Evolutionary conservation across 2,329 filamentous ascomycete species (phyloP).

Genomic region (Penicillium sp.): DNA sequence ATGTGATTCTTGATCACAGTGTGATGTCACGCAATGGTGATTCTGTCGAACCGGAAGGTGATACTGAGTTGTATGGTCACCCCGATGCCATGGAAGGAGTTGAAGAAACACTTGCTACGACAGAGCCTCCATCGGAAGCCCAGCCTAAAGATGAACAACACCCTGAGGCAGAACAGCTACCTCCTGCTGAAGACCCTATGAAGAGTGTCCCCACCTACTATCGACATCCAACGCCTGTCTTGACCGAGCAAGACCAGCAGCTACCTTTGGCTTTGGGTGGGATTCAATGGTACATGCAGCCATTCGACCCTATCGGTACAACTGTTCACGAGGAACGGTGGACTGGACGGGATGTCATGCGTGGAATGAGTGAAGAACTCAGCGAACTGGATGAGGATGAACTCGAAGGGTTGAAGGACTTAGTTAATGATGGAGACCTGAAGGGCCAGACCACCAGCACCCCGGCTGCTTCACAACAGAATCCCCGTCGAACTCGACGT

Average conservation of each 20-base stretch:
- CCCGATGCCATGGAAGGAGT: slow-evolving; percentile 28
- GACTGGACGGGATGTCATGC: slow-evolving; percentile 69
- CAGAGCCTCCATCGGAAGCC: slow-evolving; percentile 14
- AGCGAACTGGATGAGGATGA: slow-evolving; percentile 92
- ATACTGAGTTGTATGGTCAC: slow-evolving; percentile 34
- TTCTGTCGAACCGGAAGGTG: slow-evolving; percentile 44
- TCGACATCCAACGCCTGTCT: slow-evolving; percentile 48
- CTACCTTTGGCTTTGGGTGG: slow-evolving; percentile 68
- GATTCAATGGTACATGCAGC: slow-evolving; percentile 81
- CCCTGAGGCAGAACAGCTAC: slow-evolving; percentile 15
- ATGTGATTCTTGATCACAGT: slow-evolving; percentile 68
- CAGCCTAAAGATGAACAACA: slow-evolving; percentile 9
- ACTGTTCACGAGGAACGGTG: slow-evolving; percentile 75
- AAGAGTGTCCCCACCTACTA: slow-evolving; percentile 37
- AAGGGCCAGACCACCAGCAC: slow-evolving; percentile 19
- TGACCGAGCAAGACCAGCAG: slow-evolving; percentile 45
- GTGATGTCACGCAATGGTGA: slow-evolving; percentile 54
- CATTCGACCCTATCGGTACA: slow-evolving; percentile 76
- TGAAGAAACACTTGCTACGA: slow-evolving; percentile 13
- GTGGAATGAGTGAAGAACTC: slow-evolving; percentile 78
- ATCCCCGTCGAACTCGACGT: slow-evolving; percentile 23
- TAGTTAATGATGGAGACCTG: slow-evolving; percentile 53
- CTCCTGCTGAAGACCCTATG: slow-evolving; percentile 20
- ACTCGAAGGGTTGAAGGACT: slow-evolving; percentile 59
- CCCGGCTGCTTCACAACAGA: slow-evolving; percentile 17